phyloP scores from a whole-genome alignment of 768 basidiomycete species.

The Lactarius sanguifluus region DNA sequence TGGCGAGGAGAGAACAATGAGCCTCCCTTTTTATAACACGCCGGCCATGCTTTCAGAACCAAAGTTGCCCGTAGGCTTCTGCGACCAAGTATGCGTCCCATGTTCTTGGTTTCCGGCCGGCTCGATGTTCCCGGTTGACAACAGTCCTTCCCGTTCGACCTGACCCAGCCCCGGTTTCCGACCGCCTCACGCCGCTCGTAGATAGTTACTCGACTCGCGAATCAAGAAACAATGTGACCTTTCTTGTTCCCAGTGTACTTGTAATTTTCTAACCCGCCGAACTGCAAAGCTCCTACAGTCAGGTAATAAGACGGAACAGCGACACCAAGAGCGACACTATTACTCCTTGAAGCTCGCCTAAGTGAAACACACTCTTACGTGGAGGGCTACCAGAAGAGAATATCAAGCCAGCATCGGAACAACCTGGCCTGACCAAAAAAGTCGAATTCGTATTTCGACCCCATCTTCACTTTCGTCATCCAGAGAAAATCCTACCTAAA shows the following conservation, averaged over 20 bases:
- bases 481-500: neutral
- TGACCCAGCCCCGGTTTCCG: neutral
- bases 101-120: neutral
- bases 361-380: constrained; percentile 1
- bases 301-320: neutral
- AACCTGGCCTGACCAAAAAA: neutral
- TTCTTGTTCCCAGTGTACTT: neutral
- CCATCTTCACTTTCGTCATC: neutral
- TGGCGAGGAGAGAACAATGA: neutral
- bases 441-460: neutral
- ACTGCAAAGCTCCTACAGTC: neutral
- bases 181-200: neutral
- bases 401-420: neutral
- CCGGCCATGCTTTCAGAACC: neutral
- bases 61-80: neutral
- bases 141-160: neutral
- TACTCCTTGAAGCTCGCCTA: neutral
- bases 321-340: no score
- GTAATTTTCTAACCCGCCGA: neutral
- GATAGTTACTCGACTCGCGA: neutral
- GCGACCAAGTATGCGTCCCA: neutral
- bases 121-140: constrained; percentile 4
- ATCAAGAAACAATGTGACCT: neutral
- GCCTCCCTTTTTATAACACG: constrained; percentile 11
- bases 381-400: constrained; percentile 5